Conservation (phyloP, 306 rosid genomes). For the Erythrophleum fordii region DNA sequence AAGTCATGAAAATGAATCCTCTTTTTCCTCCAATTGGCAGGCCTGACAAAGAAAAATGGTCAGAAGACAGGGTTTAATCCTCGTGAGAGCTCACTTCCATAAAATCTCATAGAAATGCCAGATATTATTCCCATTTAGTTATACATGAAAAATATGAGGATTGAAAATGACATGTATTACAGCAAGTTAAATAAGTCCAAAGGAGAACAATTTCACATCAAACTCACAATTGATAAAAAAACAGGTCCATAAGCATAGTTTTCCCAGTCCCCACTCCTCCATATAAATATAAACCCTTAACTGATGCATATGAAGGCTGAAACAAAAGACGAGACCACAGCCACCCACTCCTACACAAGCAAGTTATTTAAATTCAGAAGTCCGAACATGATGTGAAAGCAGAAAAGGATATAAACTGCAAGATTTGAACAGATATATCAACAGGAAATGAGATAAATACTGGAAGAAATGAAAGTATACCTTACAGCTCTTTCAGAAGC, state of each 20-base stretch:
- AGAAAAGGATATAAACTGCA: constrained; percentile 16
- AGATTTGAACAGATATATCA: constrained; percentile 38
- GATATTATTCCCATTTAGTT: constrained; percentile 15
- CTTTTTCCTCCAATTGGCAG: constrained; percentile 82
- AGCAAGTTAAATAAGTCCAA: constrained; percentile 21
- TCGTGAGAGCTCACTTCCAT: constrained; percentile 29
- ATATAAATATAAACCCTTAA: constrained; percentile 88
- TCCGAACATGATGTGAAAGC: not conserved
- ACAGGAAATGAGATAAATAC: constrained; percentile 7
- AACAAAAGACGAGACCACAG: constrained; percentile 93
- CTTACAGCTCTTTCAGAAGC: constrained; percentile 72
- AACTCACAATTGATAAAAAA: constrained; percentile 89
- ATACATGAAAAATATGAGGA: constrained; percentile 25
- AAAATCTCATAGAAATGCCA: constrained; percentile 31
- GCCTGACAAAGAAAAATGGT: constrained; percentile 55
- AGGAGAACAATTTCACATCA: constrained; percentile 27
- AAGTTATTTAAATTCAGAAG: constrained; percentile 21
- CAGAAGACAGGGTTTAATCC: constrained; percentile 26
- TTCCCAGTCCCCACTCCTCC: constrained; percentile 99
- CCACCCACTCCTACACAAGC: constrained; percentile 78
- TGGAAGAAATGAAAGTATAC: constrained; percentile 45
- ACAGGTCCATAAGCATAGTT: constrained; percentile 99
- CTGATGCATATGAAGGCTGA: constrained; percentile 78
- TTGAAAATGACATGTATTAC: not conserved
- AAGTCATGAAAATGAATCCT: constrained; percentile 98